These are phyloP conservation scores for Sporothrix mexicana DNA, from an alignment of 2,329 filamentous ascomycete genomes.

Conservation along the genomic window DNA sequence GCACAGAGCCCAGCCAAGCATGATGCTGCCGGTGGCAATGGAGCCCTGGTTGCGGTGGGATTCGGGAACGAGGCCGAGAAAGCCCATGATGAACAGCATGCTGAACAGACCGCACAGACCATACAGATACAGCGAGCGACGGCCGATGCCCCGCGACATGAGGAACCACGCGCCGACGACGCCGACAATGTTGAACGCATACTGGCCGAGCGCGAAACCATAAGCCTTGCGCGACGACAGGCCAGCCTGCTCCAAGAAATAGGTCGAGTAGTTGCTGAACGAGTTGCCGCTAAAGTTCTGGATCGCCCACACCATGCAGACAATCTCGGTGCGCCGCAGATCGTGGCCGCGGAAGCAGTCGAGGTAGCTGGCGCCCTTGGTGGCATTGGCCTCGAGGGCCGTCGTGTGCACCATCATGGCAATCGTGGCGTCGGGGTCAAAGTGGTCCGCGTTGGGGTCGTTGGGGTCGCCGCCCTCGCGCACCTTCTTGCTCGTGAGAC, in stretches of 20 bases:
- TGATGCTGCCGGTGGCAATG: slow-evolving; percentile 81
- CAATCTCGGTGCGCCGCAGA: slow-evolving; percentile 75
- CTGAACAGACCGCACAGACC: slow-evolving; percentile 74
- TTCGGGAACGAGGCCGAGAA: slow-evolving; percentile 75
- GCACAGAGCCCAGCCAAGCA: slow-evolving; percentile 80
- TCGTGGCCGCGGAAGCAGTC: slow-evolving; percentile 86
- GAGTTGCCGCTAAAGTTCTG: slow-evolving; percentile 68
- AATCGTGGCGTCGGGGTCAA: slow-evolving; percentile 82
- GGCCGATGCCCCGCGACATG: slow-evolving; percentile 76
- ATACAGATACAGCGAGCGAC: slow-evolving; percentile 75
- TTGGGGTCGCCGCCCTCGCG: slow-evolving; percentile 63
- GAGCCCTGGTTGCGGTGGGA: slow-evolving; percentile 64
- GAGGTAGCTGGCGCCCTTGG: slow-evolving; percentile 72
- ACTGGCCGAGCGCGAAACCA: slow-evolving; percentile 67
- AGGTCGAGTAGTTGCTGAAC: slow-evolving; percentile 70
- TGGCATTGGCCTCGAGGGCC: slow-evolving; percentile 73
- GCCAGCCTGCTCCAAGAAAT: slow-evolving; percentile 66
- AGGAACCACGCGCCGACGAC: slow-evolving; percentile 83
- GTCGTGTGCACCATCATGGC: slow-evolving; percentile 94
- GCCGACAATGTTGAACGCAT: slow-evolving; percentile 76
- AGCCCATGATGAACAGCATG: slow-evolving; percentile 84
- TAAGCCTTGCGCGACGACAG: slow-evolving; percentile 59
- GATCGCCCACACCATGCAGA: slow-evolving; percentile 68
- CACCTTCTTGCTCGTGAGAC: slow-evolving; percentile 60
- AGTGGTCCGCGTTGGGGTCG: slow-evolving; percentile 60